These are phyloP conservation scores for Suaeda aralocaspica DNA, from an alignment of 148 eudicot species.

Conservation along the genomic window DNA sequence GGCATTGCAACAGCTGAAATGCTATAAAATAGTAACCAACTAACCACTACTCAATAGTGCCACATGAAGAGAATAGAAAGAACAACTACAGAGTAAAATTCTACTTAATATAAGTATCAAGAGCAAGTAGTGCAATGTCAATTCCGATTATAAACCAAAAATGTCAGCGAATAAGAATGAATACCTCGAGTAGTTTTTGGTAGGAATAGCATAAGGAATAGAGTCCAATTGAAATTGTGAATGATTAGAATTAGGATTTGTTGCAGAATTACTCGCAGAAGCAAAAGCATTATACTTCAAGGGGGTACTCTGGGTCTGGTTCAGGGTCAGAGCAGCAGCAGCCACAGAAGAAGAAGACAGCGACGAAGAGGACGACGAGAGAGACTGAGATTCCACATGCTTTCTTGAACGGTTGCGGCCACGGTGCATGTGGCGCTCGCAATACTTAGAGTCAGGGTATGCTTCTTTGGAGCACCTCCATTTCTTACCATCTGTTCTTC, in stretches of 20 bases:
- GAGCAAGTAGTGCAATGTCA: background rate
- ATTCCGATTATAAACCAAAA: background rate
- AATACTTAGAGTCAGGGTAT: conserved; percentile 33
- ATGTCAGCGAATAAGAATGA: background rate
- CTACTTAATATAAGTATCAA: background rate
- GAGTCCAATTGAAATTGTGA: conserved; percentile 9
- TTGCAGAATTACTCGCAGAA: background rate
- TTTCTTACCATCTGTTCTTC: conserved; percentile 37
- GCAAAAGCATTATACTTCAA: conserved; percentile 7
- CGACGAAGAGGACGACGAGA: conserved; percentile 2
- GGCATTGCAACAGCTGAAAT: background rate
- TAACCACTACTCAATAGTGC: background rate
- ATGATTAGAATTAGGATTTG: background rate
- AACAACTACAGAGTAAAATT: background rate
- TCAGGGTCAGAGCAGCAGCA: background rate
- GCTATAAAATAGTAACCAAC: background rate
- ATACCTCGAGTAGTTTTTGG: conserved; percentile 13
- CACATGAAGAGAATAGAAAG: background rate
- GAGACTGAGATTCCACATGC: conserved; percentile 36
- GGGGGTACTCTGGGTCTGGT: conserved; percentile 2
- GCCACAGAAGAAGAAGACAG: background rate
- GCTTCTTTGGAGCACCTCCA: conserved; percentile 41
- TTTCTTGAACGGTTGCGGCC: conserved; percentile 41
- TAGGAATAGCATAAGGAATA: conserved; percentile 21
- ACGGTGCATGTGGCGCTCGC: conserved; percentile 40